A percentile compares a stretch with the other conserved stretches of the same genome.
These are phyloP conservation scores for Fusarium torulosum DNA, from an alignment of 2,329 filamentous ascomycete species.

Conservation along the genomic window DNA sequence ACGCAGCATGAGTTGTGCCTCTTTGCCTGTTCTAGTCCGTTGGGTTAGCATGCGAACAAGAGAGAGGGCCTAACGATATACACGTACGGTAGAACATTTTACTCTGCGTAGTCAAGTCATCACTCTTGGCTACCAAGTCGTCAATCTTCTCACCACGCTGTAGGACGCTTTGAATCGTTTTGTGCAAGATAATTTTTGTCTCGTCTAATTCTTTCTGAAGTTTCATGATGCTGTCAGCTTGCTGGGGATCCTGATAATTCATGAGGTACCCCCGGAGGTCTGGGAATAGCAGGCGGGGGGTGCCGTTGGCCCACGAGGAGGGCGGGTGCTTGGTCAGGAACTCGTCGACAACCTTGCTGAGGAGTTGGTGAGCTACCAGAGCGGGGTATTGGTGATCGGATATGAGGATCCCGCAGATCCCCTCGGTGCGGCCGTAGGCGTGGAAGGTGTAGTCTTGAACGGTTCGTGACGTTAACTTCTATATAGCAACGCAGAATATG, in stretches of 20 bases:
- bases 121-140: slow-evolving; percentile 91
- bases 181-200: slow-evolving; percentile 96
- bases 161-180: slow-evolving; percentile 90
- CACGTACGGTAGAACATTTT: slow-evolving; percentile 96
- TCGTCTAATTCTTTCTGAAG: slow-evolving; percentile 97
- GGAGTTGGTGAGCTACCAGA: slow-evolving; percentile 85
- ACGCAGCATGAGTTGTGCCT: slow-evolving; percentile 84
- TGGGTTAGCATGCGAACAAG: too few species aligned
- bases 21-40: slow-evolving; percentile 74
- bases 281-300: slow-evolving; percentile 71
- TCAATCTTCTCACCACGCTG: slow-evolving; percentile 98
- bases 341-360: slow-evolving; percentile 88
- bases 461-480: too few species aligned
- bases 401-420: slow-evolving; percentile 82
- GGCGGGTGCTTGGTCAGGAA: slow-evolving; percentile 83
- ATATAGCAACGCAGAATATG: too few species aligned
- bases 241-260: slow-evolving; percentile 85
- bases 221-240: slow-evolving; percentile 93
- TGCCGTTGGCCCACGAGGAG: slow-evolving; percentile 71
- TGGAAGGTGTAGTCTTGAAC: slow-evolving; percentile 83
- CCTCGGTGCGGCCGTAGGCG: slow-evolving; percentile 80
- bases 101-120: slow-evolving; percentile 88
- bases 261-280: slow-evolving; percentile 80
- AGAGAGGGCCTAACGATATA: too few species aligned
- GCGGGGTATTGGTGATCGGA: slow-evolving; percentile 80